phyloP scores from a whole-genome alignment of 2,329 filamentous ascomycete genomes.

The Colletotrichum sp. region DNA sequence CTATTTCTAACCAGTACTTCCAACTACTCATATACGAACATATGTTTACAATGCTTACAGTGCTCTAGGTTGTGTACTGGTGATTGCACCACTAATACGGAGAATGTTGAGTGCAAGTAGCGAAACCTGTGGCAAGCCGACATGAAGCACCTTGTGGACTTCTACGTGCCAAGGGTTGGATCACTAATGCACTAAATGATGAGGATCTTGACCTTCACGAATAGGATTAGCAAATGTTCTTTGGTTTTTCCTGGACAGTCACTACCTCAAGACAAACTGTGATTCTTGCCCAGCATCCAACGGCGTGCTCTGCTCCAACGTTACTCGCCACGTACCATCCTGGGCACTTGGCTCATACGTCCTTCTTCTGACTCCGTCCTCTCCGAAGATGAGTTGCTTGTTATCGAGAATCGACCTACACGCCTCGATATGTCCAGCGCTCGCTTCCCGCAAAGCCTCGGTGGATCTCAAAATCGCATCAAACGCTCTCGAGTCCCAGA shows the following conservation, averaged over 20 bases:
- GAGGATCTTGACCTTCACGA: neutral
- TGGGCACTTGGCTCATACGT: neutral
- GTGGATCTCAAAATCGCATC: slow-evolving; percentile 20
- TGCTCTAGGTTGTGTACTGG: neutral
- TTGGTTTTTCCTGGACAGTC: neutral
- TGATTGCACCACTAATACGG: neutral
- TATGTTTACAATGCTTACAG: neutral
- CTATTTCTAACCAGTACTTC: neutral
- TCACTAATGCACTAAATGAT: neutral
- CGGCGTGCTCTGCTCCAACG: neutral
- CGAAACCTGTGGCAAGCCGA: neutral
- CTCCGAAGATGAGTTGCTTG: neutral
- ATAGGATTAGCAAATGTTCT: neutral
- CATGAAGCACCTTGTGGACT: neutral
- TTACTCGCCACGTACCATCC: neutral
- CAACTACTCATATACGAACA: neutral
- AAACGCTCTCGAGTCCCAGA: slow-evolving; percentile 46
- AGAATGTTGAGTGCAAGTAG: neutral
- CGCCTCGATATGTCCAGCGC: neutral
- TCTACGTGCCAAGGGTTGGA: neutral
- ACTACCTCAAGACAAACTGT: neutral
- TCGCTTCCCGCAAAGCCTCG: neutral
- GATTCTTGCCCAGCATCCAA: neutral
- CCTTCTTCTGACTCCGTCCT: neutral
- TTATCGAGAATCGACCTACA: neutral